These are phyloP conservation scores for Mitragyna speciosa DNA, from an alignment of 257 asterid species.

Conservation along the genomic window DNA sequence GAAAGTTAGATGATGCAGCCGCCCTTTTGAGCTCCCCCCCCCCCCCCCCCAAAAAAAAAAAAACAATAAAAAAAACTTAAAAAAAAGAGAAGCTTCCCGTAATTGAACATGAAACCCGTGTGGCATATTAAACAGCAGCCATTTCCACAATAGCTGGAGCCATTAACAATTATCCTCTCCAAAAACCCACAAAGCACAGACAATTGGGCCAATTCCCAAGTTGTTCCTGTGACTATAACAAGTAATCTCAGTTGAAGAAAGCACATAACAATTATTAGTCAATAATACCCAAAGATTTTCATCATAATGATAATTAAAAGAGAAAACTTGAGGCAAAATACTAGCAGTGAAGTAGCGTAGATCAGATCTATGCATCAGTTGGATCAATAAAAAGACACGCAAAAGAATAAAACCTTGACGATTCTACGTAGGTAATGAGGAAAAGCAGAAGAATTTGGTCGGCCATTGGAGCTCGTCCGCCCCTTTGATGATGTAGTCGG, in stretches of 20 bases:
- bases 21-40: too few relatives aligned
- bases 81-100: too few relatives aligned
- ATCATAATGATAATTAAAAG: not conserved
- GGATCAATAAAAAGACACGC: not conserved
- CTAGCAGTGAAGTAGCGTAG: not conserved
- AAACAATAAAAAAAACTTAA: too few relatives aligned
- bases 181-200: not conserved
- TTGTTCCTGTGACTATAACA: not conserved
- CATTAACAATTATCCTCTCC: not conserved
- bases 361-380: constrained; percentile 22
- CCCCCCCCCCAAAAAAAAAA: too few relatives aligned
- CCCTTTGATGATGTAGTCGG: constrained; percentile 85
- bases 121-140: too few relatives aligned
- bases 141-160: not conserved
- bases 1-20: too few relatives aligned
- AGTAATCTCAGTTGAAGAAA: not conserved
- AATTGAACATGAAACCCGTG: not conserved
- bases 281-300: not conserved
- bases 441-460: constrained; percentile 63
- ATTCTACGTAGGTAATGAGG: constrained; percentile 93
- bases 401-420: constrained; percentile 62
- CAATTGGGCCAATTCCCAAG: not conserved
- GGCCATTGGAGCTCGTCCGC: constrained; percentile 62
- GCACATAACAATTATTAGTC: not conserved
- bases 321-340: not conserved